phyloP scores from a whole-genome alignment of 768 basidiomycete genomes.

The Leccinum disarticulatum region DNA sequence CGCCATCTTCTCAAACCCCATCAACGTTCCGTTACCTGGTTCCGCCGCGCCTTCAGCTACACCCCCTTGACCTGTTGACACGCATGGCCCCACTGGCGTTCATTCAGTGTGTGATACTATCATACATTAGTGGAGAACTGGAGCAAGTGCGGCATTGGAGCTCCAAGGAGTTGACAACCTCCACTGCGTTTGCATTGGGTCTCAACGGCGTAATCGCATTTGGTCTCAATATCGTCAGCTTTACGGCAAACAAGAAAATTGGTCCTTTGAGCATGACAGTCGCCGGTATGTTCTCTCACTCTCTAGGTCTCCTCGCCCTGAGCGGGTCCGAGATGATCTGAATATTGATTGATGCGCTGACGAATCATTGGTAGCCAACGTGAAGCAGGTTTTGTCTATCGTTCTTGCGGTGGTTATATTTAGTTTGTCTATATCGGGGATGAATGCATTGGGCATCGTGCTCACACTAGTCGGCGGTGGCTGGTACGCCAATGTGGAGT shows the following conservation, averaged over 20 bases:
- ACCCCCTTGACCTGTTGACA: slow-evolving; percentile 84
- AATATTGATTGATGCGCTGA: slow-evolving; percentile 4
- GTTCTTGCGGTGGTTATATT: slow-evolving; percentile 83
- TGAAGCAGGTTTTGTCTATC: slow-evolving; percentile 92
- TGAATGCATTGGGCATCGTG: slow-evolving; percentile 80
- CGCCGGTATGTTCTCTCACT: slow-evolving; percentile 53
- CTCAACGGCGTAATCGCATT: slow-evolving; percentile 89
- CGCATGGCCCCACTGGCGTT: slow-evolving; percentile 93
- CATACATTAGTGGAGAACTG: slow-evolving; percentile 80
- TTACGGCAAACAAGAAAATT: slow-evolving; percentile 92
- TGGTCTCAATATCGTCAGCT: slow-evolving; percentile 89
- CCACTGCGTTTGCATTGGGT: slow-evolving; percentile 53
- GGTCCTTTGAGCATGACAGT: slow-evolving; percentile 92
- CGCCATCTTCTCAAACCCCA: slow-evolving; percentile 23
- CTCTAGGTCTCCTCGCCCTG: slow-evolving; percentile 1
- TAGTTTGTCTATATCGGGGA: slow-evolving; percentile 72
- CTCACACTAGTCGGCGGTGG: slow-evolving; percentile 87
- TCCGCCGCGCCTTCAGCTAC: slow-evolving; percentile 44
- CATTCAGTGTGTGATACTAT: slow-evolving; percentile 79
- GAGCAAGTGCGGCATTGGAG: slow-evolving; percentile 53
- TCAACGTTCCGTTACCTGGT: slow-evolving; percentile 22
- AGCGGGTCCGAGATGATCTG: slow-evolving; percentile 1
- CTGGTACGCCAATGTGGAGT: slow-evolving; percentile 72
- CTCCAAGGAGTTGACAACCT: slow-evolving; percentile 37
- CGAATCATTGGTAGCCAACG: slow-evolving; percentile 58